Evolutionary conservation across 768 basidiomycete genomes (phyloP).

Genomic region (Leccinum rimulosum): DNA sequence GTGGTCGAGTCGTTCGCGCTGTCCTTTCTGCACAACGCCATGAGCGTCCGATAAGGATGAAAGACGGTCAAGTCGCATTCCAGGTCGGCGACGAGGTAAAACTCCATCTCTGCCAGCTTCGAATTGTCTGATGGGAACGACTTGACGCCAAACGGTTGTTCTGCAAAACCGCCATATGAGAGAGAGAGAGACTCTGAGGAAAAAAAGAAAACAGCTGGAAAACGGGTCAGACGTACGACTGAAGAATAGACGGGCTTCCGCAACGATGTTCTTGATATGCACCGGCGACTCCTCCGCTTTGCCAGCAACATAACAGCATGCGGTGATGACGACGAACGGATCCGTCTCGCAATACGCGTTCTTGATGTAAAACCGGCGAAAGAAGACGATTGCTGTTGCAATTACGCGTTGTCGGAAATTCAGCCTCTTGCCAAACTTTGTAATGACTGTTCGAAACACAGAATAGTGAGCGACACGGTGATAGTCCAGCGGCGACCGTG

Average conservation of each 20-base stretch:
- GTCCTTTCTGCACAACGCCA: conserved; percentile 69
- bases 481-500: background rate
- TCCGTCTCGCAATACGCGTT: conserved; percentile 96
- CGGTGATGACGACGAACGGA: conserved; percentile 87
- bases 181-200: background rate
- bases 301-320: conserved; percentile 93
- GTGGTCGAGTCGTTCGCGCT: conserved; percentile 42
- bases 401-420: conserved; percentile 85
- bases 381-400: conserved; percentile 93
- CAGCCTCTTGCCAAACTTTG: conserved; percentile 83
- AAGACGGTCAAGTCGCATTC: conserved; percentile 93
- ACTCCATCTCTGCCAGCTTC: conserved; percentile 98
- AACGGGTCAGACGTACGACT: conserved; percentile 47
- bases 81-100: conserved; percentile 94
- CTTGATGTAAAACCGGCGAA: conserved; percentile 95
- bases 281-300: conserved; percentile 97
- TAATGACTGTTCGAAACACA: conserved; percentile 54
- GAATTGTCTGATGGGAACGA: conserved; percentile 85
- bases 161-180: conserved; percentile 27
- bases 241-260: conserved; percentile 79
- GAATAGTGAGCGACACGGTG: background rate
- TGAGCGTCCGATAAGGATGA: conserved; percentile 91
- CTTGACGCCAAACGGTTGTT: conserved; percentile 69
- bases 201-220: background rate
- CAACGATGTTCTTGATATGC: conserved; percentile 89